A percentile compares a stretch with the other conserved stretches of the same genome.
Conservation (phyloP, 176 grass and related monocot genomes). For the Stipa capillata region DNA sequence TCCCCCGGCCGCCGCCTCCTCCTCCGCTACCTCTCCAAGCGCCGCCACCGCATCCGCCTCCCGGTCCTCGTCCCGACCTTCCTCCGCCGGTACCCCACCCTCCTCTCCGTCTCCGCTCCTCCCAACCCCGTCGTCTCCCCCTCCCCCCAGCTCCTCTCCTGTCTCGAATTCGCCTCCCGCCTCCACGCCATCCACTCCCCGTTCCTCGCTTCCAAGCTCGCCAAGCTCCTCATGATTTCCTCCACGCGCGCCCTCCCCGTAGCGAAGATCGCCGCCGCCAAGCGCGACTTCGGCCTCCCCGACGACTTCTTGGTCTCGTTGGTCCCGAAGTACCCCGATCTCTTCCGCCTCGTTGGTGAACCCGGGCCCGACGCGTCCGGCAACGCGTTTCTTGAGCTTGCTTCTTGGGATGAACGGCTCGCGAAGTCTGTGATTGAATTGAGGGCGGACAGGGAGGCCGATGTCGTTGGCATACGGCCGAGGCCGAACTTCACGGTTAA, state of each 20-base stretch:
- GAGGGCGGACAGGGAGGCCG: conserved; percentile 62
- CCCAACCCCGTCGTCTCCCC: conserved; percentile 52
- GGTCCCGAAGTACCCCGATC: conserved; percentile 45
- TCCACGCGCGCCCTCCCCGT: conserved; percentile 44
- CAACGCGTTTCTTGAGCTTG: conserved; percentile 50
- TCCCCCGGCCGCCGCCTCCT: conserved; percentile 47
- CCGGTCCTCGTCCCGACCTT: conserved; percentile 50
- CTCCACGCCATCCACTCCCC: conserved; percentile 32
- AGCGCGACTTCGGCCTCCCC: conserved; percentile 77
- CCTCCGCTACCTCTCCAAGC: conserved; percentile 71
- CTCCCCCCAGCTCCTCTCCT: conserved; percentile 43
- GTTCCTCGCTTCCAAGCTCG: conserved; percentile 50
- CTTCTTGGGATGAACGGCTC: conserved; percentile 53
- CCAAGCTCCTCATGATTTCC: conserved; percentile 91
- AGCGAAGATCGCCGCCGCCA: conserved; percentile 55
- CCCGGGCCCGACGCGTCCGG: conserved; percentile 35
- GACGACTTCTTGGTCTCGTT: conserved; percentile 66
- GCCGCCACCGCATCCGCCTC: conserved; percentile 54
- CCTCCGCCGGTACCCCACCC: conserved; percentile 64
- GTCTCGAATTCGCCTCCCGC: conserved; percentile 33
- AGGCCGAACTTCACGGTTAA: conserved; percentile 69
- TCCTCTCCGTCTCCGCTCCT: conserved; percentile 53
- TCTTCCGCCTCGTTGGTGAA: conserved; percentile 46
- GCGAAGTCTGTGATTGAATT: conserved; percentile 62
- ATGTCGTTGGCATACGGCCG: conserved; percentile 42